phyloP scores from a whole-genome alignment of 2,329 filamentous ascomycete genomes.

The Stachybotrys chartarum region DNA sequence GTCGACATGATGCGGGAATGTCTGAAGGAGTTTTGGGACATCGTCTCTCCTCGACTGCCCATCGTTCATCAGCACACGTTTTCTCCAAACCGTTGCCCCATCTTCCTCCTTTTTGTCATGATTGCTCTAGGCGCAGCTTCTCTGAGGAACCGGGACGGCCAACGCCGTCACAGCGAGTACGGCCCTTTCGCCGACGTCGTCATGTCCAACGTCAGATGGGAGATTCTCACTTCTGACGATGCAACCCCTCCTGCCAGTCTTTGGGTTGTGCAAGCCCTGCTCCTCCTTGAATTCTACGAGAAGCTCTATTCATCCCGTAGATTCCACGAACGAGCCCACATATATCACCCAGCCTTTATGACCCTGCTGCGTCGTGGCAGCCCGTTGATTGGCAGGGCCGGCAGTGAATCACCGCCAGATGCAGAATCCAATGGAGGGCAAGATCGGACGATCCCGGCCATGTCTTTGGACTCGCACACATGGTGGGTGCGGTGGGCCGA shows the following conservation, averaged over 20 bases:
- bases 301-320: constrained; percentile 82
- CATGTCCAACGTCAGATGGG: constrained; percentile 67
- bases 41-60: constrained; percentile 78
- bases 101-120: constrained; percentile 72
- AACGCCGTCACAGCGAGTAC: constrained; percentile 37
- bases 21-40: constrained; percentile 79
- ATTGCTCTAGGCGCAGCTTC: constrained; percentile 79
- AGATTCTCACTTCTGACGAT: constrained; percentile 75
- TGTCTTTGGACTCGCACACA: constrained; percentile 30
- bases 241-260: constrained; percentile 77
- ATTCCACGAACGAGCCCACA: constrained; percentile 81
- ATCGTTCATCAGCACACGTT: constrained; percentile 88
- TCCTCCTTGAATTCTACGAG: constrained; percentile 83
- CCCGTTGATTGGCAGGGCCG: constrained; percentile 73
- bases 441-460: constrained; percentile 29
- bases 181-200: constrained; percentile 51
- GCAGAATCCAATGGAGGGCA: constrained; percentile 38
- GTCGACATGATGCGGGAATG: constrained; percentile 80
- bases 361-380: constrained; percentile 81
- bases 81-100: constrained; percentile 68
- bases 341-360: constrained; percentile 80
- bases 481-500: constrained; percentile 89
- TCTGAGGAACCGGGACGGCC: constrained; percentile 58
- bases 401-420: constrained; percentile 71
- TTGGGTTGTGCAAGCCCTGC: constrained; percentile 79